A percentile compares a stretch with the other conserved stretches of the same genome.
These are phyloP conservation scores for Colletotrichum theobromicola DNA, from an alignment of 2,329 filamentous ascomycete species.

Conservation along the genomic window DNA sequence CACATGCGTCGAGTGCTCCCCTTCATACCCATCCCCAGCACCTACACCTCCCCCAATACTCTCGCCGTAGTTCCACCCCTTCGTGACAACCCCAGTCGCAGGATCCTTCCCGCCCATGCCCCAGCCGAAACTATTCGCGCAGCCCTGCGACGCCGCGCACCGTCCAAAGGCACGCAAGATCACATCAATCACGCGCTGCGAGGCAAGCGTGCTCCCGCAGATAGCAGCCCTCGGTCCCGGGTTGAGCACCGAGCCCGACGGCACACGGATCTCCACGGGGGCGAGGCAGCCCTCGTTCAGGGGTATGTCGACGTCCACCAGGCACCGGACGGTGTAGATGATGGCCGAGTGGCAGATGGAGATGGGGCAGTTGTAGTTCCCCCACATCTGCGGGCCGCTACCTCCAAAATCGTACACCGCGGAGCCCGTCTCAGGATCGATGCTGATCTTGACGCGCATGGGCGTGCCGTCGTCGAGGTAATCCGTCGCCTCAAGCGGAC, in stretches of 20 bases:
- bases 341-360: constrained; percentile 42
- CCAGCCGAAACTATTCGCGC: constrained; percentile 38
- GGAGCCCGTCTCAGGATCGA: constrained; percentile 32
- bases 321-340: constrained; percentile 41
- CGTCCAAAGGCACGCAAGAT: constrained; percentile 35
- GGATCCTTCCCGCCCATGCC: constrained; percentile 35
- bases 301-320: constrained; percentile 40
- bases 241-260: constrained; percentile 35
- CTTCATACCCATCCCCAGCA: constrained; percentile 32
- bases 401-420: constrained; percentile 42
- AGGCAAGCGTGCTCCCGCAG: constrained; percentile 65
- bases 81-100: constrained; percentile 23
- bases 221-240: constrained; percentile 37
- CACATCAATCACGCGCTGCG: constrained; percentile 36
- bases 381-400: constrained; percentile 37
- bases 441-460: constrained; percentile 35
- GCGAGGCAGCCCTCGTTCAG: constrained; percentile 43
- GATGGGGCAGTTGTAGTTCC: constrained; percentile 40
- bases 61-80: constrained; percentile 35
- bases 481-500: constrained; percentile 29
- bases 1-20: constrained; percentile 31
- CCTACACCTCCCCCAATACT: constrained; percentile 38
- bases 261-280: constrained; percentile 37
- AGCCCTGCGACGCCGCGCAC: constrained; percentile 33
- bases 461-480: constrained; percentile 42